These are phyloP conservation scores for Gastrolobium villosum DNA, from an alignment of 306 rosid genomes.

Conservation along the genomic window DNA sequence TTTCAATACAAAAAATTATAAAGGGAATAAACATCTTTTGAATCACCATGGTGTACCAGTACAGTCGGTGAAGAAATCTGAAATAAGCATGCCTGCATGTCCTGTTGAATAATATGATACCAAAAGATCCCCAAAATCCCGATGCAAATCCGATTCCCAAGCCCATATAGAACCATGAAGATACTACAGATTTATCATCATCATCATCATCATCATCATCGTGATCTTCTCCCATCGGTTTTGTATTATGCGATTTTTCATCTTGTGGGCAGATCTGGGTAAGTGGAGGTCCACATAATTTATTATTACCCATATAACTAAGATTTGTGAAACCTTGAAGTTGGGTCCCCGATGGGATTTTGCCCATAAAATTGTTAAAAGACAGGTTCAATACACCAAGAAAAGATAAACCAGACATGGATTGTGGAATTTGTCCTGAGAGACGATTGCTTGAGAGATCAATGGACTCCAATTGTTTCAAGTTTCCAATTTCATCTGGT, in stretches of 20 bases:
- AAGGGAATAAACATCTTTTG: no score
- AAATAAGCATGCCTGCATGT: slow-evolving; percentile 26
- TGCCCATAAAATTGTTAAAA: no score
- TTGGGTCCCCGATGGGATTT: no score
- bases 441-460: slow-evolving; percentile 44
- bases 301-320: no score
- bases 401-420: neutral
- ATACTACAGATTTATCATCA: neutral
- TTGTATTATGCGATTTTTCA: neutral
- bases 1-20: no score
- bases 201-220: neutral
- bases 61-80: neutral
- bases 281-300: slow-evolving; percentile 22
- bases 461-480: slow-evolving; percentile 36
- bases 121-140: slow-evolving; percentile 30
- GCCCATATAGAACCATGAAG: neutral
- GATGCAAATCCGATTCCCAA: slow-evolving; percentile 4
- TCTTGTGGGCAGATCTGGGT: neutral
- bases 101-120: neutral
- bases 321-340: no score
- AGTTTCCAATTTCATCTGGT: slow-evolving; percentile 32
- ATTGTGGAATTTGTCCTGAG: slow-evolving; percentile 12
- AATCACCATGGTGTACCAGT: neutral
- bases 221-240: no score
- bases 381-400: no score